phyloP scores from a whole-genome alignment of 495 filamentous ascomycete species.

The Friedmanniomyces endolithicus region DNA sequence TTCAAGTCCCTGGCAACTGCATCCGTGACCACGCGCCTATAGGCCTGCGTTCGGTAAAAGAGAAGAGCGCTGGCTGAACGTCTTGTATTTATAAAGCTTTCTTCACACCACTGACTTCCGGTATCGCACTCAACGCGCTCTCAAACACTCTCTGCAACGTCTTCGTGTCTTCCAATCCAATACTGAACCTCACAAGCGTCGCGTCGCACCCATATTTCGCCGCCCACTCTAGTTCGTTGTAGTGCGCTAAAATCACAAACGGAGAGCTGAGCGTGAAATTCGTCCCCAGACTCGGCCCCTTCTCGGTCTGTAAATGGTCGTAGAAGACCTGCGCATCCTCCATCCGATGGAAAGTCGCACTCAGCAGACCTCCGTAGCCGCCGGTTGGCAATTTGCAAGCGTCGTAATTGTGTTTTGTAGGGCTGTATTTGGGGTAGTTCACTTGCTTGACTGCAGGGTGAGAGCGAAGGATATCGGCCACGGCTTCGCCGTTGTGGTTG shows the following conservation, averaged over 20 bases:
- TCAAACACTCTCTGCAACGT: slow-evolving; percentile 36
- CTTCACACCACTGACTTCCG: background rate
- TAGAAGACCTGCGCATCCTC: slow-evolving; percentile 68
- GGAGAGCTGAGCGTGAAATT: slow-evolving; percentile 91
- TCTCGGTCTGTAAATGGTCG: slow-evolving; percentile 73
- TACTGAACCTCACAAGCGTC: slow-evolving; percentile 72
- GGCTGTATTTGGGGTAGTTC: slow-evolving; percentile 72
- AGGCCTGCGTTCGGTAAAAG: background rate
- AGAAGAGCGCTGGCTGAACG: background rate
- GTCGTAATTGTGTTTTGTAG: slow-evolving; percentile 62
- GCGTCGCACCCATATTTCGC: slow-evolving; percentile 63
- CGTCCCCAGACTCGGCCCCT: slow-evolving; percentile 89
- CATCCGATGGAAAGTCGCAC: slow-evolving; percentile 60
- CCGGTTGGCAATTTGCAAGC: slow-evolving; percentile 58
- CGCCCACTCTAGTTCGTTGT: slow-evolving; percentile 79
- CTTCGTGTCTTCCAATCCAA: slow-evolving; percentile 71
- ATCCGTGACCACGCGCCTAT: background rate
- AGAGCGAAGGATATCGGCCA: slow-evolving; percentile 54
- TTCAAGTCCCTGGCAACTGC: background rate
- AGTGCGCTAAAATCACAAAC: slow-evolving; percentile 86
- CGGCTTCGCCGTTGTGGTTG: slow-evolving; percentile 73
- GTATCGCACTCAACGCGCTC: slow-evolving; percentile 11
- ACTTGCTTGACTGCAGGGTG: slow-evolving; percentile 61
- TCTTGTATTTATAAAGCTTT: background rate
- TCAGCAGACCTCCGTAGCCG: slow-evolving; percentile 85